Base-by-base conservation (phyloP, 2,329 filamentous ascomycete genomes). In the Cercospora sp. region DNA sequence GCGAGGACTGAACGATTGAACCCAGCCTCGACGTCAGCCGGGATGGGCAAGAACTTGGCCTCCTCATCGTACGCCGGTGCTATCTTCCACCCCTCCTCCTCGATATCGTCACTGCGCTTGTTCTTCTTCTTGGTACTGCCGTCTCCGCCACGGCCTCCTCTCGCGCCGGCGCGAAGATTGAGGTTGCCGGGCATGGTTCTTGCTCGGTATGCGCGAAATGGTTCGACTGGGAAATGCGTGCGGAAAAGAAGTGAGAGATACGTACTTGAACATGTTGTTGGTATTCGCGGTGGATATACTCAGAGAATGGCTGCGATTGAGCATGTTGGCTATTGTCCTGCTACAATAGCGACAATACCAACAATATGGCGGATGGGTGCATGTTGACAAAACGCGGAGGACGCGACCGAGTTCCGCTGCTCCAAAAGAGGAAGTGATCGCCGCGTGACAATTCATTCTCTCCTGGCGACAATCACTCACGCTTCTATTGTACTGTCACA, bases 1-100 rank as follows among this genome's bases (percentile, higher is more conserved):
- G 42, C 59, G 16, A 36, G 45, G 58, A 30, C 31, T 13, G 42
- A 42, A 9, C 13, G 45, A 9, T 20, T 42, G 18, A 65, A 63
- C 26, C 67, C 63, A 18, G 59, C 51, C 30, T 63, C 61, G 31
- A 71, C 59, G 13, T 69, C 63, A 33, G 53, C 60, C 60, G 69
- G 69, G 26, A 71, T 71, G 13, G 31, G 13, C 8, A 60, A 63
- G 30, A 69, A 71, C 20, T 63, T 45, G 42, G 48, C 63, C 28
- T 23, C 68, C 10, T 23, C 33, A 18, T 58, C 30, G 42, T 57
- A 64, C 33, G 20, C 10, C 30, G 23, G 62, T 28, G 53, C 33
- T 16, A 20, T 42, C 31, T 13, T 59, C 18, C 31, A 30, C 20
- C 23, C 16, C 36, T 26, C 58, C 31, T 60, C 60, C 13, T 45